Conservation (phyloP, 2,329 filamentous ascomycete genomes). For the Fusarium anguioides region DNA sequence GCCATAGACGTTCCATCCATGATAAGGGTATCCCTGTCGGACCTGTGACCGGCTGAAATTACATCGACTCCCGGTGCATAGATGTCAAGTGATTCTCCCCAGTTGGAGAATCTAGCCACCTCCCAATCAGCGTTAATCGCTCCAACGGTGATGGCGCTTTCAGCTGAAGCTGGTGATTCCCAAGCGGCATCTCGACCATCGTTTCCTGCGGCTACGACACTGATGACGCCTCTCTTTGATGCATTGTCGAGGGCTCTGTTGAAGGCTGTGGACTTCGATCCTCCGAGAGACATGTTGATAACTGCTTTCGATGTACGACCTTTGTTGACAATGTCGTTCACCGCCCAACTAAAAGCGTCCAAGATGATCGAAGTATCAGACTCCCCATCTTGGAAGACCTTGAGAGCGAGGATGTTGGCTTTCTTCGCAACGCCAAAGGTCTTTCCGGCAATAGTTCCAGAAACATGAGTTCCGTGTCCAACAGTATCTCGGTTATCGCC, state of each 20-base stretch:
- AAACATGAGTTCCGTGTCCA: slow-evolving; percentile 37
- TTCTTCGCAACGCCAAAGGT: slow-evolving; percentile 53
- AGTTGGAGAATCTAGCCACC: slow-evolving; percentile 58
- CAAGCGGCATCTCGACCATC: slow-evolving; percentile 18
- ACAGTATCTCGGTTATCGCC: slow-evolving; percentile 4
- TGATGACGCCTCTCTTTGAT: slow-evolving; percentile 48
- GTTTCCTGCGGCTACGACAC: slow-evolving; percentile 52
- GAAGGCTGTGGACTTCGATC: slow-evolving; percentile 13
- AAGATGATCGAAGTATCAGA: slow-evolving; percentile 44
- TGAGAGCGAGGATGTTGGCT: slow-evolving; percentile 55
- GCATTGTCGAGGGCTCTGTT: slow-evolving; percentile 39
- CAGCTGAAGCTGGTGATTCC: slow-evolving; percentile 41
- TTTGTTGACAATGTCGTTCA: slow-evolving; percentile 48
- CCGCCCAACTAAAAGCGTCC: slow-evolving; percentile 51
- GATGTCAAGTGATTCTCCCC: slow-evolving; percentile 56
- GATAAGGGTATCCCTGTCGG: slow-evolving; percentile 47
- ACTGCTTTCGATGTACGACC: slow-evolving; percentile 50
- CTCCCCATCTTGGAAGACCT: slow-evolving; percentile 51
- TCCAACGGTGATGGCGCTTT: slow-evolving; percentile 44
- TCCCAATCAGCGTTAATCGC: slow-evolving; percentile 48
- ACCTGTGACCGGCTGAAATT: slow-evolving; percentile 51
- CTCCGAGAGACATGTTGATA: slow-evolving; percentile 58
- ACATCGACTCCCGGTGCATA: slow-evolving; percentile 58
- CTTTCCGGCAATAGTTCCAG: slow-evolving; percentile 35
- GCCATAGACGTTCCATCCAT: slow-evolving; percentile 65